Percentiles rank a stretch among this genome's conserved stretches.
phyloP scores from a whole-genome alignment of 768 basidiomycete genomes.

The Leccinum longicurvipes region DNA sequence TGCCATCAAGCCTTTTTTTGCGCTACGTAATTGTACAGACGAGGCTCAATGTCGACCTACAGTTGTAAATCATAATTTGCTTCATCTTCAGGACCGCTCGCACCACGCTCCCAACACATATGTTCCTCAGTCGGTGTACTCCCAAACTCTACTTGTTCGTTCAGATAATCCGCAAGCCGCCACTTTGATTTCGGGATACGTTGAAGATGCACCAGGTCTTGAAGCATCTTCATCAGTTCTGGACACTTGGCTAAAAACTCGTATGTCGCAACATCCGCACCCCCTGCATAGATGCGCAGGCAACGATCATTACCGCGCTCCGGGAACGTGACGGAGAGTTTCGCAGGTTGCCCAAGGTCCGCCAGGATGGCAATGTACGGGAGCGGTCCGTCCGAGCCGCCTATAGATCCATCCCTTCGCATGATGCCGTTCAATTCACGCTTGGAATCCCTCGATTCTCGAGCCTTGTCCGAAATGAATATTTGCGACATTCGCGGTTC shows the following conservation, averaged over 20 bases:
- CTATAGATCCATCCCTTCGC: background rate
- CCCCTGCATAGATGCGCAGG: background rate
- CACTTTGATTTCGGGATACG: background rate
- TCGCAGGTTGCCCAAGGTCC: background rate
- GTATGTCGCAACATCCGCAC: background rate
- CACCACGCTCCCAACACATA: background rate
- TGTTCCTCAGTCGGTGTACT: background rate
- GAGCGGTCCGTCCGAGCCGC: background rate
- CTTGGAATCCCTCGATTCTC: background rate
- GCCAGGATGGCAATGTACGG: background rate
- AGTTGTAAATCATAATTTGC: too few species aligned
- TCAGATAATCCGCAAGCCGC: background rate
- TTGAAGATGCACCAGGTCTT: background rate
- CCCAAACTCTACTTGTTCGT: background rate
- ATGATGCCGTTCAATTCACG: background rate
- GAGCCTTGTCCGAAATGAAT: background rate
- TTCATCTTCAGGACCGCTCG: background rate
- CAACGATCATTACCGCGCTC: background rate
- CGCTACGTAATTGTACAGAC: too few species aligned
- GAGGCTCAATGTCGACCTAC: too few species aligned
- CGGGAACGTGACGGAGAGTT: background rate
- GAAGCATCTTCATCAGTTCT: background rate
- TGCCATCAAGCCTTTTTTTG: too few species aligned
- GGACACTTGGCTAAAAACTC: background rate
- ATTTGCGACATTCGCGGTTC: background rate